Evolutionary conservation across 345 rosid genomes (phyloP), one percentile per base, ranked within the genome.

Genomic region (Brassica incana): DNA sequence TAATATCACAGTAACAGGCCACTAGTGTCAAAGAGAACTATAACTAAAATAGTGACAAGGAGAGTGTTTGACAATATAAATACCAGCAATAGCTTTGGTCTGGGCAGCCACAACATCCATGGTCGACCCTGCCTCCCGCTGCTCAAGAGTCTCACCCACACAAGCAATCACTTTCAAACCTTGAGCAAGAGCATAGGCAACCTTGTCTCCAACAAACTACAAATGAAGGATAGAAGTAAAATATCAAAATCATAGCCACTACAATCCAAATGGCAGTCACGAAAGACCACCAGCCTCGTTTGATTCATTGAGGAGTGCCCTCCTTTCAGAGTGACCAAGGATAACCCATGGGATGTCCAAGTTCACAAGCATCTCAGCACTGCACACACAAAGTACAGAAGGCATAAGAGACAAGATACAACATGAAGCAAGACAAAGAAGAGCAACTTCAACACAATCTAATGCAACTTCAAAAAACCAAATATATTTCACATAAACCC

Each of bases 151-250:
- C 88, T 94, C 98, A 61, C 97, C 98, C 33, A 92, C 89, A 81
- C 98, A 94, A 78, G 97, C 98, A 76, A 94, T 92, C 52, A 94
- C 97, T 81, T 91, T 92, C 86, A 94, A 75, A 74, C 98, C 99
- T 86, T 89, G 86, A 70, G 91, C 50, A 74, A 95, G 99, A 43
- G 99, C 97, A 87, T 92, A 92, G 74, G 91, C 91, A 79, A 91
- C 97, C 88, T 95, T 95, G 14, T 92, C 94, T 30, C 88, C 97
- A 5, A 95, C 97, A 36, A 92, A 89, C 99, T 95, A 80, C 8
- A 82, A 52, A 70, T 70, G 67, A 32, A 32, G 59, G 32, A 77
- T 14, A 64, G 43, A 75, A 18, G 8, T 14, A 1, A 23, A 75
- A 38, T 65, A 8, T 38, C 15, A 66, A 59, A 71, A 64, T 9